Conservation (phyloP, 495 filamentous ascomycete genomes). For the Hyaloscypha finlandica region DNA sequence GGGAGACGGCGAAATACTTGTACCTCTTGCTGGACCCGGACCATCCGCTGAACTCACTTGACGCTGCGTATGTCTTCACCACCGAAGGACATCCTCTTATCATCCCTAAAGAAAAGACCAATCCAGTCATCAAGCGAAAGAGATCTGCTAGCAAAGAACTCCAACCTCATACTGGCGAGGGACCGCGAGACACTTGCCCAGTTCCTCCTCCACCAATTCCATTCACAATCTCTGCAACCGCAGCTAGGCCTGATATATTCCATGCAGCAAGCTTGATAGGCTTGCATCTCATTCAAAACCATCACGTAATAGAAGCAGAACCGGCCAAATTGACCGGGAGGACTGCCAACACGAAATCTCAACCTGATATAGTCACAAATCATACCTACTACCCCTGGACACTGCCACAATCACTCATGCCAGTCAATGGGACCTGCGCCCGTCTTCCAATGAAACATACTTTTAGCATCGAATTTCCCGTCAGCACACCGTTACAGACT, state of each 20-base stretch:
- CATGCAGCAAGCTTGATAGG: slow-evolving; percentile 87
- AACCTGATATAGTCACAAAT: slow-evolving; percentile 50
- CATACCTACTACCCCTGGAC: slow-evolving; percentile 95
- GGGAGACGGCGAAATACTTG: slow-evolving; percentile 94
- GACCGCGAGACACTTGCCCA: slow-evolving; percentile 54
- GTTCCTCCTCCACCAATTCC: slow-evolving; percentile 55
- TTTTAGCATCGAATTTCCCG: slow-evolving; percentile 34
- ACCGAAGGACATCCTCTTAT: slow-evolving; percentile 95
- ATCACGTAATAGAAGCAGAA: slow-evolving; percentile 36
- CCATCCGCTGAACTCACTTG: slow-evolving; percentile 85
- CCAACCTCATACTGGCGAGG: neutral
- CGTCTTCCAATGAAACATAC: slow-evolving; percentile 48
- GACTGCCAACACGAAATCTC: slow-evolving; percentile 12
- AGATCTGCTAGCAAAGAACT: slow-evolving; percentile 10
- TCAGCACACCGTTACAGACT: slow-evolving; percentile 16
- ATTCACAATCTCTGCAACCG: slow-evolving; percentile 75
- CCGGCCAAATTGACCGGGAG: slow-evolving; percentile 16
- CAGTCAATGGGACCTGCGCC: slow-evolving; percentile 70
- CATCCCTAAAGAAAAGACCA: slow-evolving; percentile 59
- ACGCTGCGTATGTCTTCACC: slow-evolving; percentile 88
- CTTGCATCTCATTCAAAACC: slow-evolving; percentile 71
- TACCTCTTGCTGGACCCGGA: slow-evolving; percentile 83
- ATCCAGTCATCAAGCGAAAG: neutral
- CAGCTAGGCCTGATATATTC: slow-evolving; percentile 83
- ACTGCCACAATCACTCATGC: slow-evolving; percentile 71